Conservation (phyloP, 305 asterid species). For the Stenogyne calaminthoides region DNA sequence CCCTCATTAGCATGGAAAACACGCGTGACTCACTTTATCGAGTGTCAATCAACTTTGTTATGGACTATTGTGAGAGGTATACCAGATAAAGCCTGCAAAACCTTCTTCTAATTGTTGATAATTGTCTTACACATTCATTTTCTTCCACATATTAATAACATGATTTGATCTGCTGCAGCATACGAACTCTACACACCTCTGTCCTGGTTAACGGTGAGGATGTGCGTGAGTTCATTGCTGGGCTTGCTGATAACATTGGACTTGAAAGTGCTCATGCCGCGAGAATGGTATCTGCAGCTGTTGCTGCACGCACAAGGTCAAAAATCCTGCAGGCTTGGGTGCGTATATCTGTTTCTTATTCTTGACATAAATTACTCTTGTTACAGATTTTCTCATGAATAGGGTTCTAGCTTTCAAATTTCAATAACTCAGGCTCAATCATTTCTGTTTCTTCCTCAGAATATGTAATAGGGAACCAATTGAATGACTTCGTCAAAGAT, state of each 20-base stretch:
- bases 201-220: slow-evolving; percentile 81
- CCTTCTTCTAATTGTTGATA: slow-evolving; percentile 19
- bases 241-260: slow-evolving; percentile 87
- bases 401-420: background rate
- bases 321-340: slow-evolving; percentile 94
- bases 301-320: slow-evolving; percentile 94
- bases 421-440: background rate
- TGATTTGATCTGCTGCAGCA: slow-evolving; percentile 52
- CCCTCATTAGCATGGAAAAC: slow-evolving; percentile 64
- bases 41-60: slow-evolving; percentile 66
- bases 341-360: slow-evolving; percentile 32
- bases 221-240: slow-evolving; percentile 74
- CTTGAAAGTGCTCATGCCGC: slow-evolving; percentile 73
- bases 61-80: slow-evolving; percentile 81
- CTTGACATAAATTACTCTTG: slow-evolving; percentile 12
- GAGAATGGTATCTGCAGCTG: slow-evolving; percentile 96
- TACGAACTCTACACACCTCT: slow-evolving; percentile 47
- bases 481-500: slow-evolving; percentile 15
- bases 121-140: slow-evolving; percentile 23
- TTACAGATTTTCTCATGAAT: slow-evolving; percentile 15
- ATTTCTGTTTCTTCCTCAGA: slow-evolving; percentile 12
- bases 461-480: background rate
- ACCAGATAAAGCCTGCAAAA: slow-evolving; percentile 21
- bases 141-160: slow-evolving; percentile 27
- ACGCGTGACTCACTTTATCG: slow-evolving; percentile 89